Percentiles rank a stretch among this genome's conserved stretches.
Conservation (phyloP, 2,329 filamentous ascomycete species). For the Seiridium cupressi region DNA sequence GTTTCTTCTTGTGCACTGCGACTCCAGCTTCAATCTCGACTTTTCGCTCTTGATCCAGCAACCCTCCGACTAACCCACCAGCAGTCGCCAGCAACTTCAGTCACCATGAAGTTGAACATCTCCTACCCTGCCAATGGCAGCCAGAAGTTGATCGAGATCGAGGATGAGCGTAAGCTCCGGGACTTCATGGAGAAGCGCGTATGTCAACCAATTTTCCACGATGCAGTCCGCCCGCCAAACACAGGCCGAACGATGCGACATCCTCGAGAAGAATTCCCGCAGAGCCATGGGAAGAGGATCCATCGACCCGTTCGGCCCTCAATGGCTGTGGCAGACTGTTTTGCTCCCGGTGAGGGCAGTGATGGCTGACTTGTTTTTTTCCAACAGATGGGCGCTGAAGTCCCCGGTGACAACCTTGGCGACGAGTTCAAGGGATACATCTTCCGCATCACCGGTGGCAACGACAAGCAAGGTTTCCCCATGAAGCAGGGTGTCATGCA, state of each 20-base stretch:
- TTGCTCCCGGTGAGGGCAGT: not conserved
- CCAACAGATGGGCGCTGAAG: slow-evolving; percentile 79
- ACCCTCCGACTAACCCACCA: slow-evolving; percentile 21
- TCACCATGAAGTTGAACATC: slow-evolving; percentile 74
- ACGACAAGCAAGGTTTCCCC: slow-evolving; percentile 99
- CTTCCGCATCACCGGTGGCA: slow-evolving; percentile 98
- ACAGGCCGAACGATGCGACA: too few relatives aligned
- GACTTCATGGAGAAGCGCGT: slow-evolving; percentile 98
- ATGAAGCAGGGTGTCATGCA: slow-evolving; percentile 99
- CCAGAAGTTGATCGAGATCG: slow-evolving; percentile 98
- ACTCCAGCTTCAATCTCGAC: slow-evolving; percentile 2
- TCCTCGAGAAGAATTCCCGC: too few relatives aligned
- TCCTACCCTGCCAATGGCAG: slow-evolving; percentile 98
- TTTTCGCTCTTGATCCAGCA: slow-evolving; percentile 22
- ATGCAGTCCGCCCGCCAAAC: too few relatives aligned
- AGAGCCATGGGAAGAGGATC: too few relatives aligned
- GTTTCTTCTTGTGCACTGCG: slow-evolving; percentile 1
- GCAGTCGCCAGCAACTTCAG: slow-evolving; percentile 33
- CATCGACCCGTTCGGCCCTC: too few relatives aligned
- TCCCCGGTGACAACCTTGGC: slow-evolving; percentile 89
- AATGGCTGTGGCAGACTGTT: too few relatives aligned
- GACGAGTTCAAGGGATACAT: slow-evolving; percentile 99
- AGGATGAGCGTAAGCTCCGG: slow-evolving; percentile 99
- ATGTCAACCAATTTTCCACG: slow-evolving; percentile 36
- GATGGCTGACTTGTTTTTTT: slow-evolving; percentile 30